Conservation (phyloP, 164 flowering plant species). For the Umbellularia californica region DNA sequence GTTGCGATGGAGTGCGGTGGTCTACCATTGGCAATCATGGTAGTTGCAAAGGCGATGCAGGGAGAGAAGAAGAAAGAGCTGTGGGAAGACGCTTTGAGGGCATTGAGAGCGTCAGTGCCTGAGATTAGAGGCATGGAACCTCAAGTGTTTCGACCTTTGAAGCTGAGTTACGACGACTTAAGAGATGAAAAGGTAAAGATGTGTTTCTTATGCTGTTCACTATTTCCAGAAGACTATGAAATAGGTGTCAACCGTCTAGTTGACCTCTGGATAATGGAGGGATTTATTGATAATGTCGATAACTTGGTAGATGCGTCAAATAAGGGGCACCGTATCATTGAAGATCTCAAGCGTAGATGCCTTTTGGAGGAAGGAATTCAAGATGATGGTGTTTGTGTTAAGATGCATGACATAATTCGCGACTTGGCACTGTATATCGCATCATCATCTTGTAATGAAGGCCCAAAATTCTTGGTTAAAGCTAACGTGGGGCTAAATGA, state of each 20-base stretch:
- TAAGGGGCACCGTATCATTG: neutral
- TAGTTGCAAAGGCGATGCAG: neutral
- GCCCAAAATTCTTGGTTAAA: neutral
- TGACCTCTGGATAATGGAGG: conserved; percentile 3
- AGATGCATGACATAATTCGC: conserved; percentile 7
- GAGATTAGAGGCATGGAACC: conserved; percentile 9
- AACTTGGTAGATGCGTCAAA: neutral
- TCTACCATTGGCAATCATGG: conserved; percentile 5
- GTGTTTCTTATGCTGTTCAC: conserved; percentile 10
- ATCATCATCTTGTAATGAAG: neutral
- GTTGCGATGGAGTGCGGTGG: conserved; percentile 4
- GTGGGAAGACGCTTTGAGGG: conserved; percentile 8
- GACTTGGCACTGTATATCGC: conserved; percentile 9
- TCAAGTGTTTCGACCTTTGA: conserved; percentile 2
- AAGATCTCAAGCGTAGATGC: neutral
- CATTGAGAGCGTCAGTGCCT: neutral
- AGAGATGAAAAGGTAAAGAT: neutral
- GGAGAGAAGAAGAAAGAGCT: neutral
- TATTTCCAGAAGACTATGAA: conserved; percentile 7
- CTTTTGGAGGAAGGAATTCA: conserved; percentile 1
- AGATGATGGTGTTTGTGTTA: neutral
- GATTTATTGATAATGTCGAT: neutral
- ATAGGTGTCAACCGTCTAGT: neutral
- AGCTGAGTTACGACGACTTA: conserved; percentile 9
- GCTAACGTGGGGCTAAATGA: neutral